Conservation (phyloP, 1,284 basidiomycete genomes). For the Fereydounia khargensis region DNA sequence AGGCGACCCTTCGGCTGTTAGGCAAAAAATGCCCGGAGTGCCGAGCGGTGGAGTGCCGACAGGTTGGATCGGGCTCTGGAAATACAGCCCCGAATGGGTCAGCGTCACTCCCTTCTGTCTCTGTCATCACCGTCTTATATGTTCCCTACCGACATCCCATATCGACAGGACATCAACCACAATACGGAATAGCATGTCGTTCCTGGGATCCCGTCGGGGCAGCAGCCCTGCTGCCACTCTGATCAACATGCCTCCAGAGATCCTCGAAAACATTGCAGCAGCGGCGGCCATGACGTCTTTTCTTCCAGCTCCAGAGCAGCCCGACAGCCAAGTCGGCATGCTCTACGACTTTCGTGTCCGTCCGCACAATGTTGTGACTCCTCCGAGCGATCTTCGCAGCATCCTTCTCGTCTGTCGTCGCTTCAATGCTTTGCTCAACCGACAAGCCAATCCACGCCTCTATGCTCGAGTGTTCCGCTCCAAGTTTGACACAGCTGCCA, state of each 20-base stretch:
- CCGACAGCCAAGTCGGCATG: not conserved
- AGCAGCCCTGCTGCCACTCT: slow-evolving; percentile 3
- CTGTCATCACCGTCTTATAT: no score
- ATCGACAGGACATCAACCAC: not conserved
- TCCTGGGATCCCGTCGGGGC: not conserved
- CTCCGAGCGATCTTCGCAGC: slow-evolving; percentile 31
- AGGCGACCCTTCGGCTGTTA: no score
- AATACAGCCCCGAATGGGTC: no score
- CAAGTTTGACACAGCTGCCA: slow-evolving; percentile 47
- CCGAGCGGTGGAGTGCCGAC: no score
- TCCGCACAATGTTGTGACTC: slow-evolving; percentile 18
- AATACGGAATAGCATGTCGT: not conserved
- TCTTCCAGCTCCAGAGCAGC: not conserved
- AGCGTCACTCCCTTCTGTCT: no score
- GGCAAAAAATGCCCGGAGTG: no score
- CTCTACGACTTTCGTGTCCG: slow-evolving; percentile 17
- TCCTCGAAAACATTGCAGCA: slow-evolving; percentile 36
- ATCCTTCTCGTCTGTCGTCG: slow-evolving; percentile 37
- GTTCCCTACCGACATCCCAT: not conserved
- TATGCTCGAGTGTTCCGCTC: slow-evolving; percentile 45
- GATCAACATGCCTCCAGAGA: slow-evolving; percentile 34
- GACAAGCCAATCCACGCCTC: slow-evolving; percentile 34
- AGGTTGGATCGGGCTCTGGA: no score
- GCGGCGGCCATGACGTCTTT: slow-evolving; percentile 15
- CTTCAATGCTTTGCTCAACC: slow-evolving; percentile 29